Conservation (phyloP, 2,329 filamentous ascomycete genomes). For the Penicillium crustosum region DNA sequence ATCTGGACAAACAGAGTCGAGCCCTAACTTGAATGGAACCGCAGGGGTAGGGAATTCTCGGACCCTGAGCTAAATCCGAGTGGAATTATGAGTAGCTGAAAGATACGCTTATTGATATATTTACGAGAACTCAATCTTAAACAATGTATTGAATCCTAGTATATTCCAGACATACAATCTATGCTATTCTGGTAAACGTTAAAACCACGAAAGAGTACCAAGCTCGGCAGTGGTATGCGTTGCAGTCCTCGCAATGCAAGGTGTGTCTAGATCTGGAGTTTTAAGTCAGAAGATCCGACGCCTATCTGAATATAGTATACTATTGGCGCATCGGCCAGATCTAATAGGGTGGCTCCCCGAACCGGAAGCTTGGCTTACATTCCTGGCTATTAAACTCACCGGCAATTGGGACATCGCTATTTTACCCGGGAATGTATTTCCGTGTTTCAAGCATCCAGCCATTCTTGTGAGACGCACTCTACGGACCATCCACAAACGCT, state of each 20-base stretch:
- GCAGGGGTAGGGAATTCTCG: background rate
- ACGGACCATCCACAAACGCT: background rate
- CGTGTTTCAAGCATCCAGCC: background rate
- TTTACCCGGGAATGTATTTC: background rate
- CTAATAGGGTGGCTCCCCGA: background rate
- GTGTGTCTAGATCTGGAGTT: conserved; percentile 11
- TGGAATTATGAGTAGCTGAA: background rate
- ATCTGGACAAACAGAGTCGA: background rate
- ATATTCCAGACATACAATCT: background rate
- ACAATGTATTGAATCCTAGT: background rate
- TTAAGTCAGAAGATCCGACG: background rate
- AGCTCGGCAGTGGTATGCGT: conserved; percentile 11
- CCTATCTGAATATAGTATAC: background rate
- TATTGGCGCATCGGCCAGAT: background rate
- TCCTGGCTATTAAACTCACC: background rate
- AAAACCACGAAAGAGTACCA: no score
- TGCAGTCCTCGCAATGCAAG: conserved; percentile 15
- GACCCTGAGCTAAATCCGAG: background rate
- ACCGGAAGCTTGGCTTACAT: conserved; percentile 13
- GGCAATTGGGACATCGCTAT: background rate
- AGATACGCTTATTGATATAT: background rate
- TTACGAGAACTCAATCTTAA: background rate
- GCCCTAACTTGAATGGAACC: background rate
- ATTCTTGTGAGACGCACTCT: background rate
- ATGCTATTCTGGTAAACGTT: background rate